phyloP scores from a whole-genome alignment of 768 basidiomycete genomes.

The Kwoniella heveanensis region DNA sequence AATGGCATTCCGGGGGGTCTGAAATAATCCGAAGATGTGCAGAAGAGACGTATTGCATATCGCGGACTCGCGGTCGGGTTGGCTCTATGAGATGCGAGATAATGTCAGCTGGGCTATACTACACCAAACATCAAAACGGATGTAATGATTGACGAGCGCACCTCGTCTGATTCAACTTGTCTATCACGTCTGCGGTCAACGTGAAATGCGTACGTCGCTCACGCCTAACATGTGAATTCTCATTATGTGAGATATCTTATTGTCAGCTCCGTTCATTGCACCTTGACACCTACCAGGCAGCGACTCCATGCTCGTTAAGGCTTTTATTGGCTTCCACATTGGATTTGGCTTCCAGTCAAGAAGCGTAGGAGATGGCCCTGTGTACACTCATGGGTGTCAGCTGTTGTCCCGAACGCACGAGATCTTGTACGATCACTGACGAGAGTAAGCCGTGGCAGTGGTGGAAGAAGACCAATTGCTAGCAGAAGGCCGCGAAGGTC shows the following conservation, averaged over 20 bases:
- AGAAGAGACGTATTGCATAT: conserved; percentile 54
- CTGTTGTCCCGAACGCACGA: too few species aligned
- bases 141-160: conserved; percentile 24
- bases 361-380: conserved; percentile 18
- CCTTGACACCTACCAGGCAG: conserved; percentile 32
- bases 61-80: conserved; percentile 32
- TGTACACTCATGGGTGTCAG: too few species aligned
- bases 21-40: conserved; percentile 55
- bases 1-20: conserved; percentile 28
- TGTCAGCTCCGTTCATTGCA: not conserved
- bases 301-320: conserved; percentile 44
- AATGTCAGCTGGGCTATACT: conserved; percentile 11
- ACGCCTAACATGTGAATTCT: conserved; percentile 36
- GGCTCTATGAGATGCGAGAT: conserved; percentile 17
- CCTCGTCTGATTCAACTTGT: conserved; percentile 43
- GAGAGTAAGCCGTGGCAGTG: not conserved
- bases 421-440: not conserved
- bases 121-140: not conserved
- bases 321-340: conserved; percentile 52
- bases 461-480: not conserved
- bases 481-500: not conserved
- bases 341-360: conserved; percentile 51
- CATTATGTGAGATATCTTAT: conserved; percentile 35
- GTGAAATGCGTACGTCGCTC: conserved; percentile 37
- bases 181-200: conserved; percentile 36